These are phyloP conservation scores for Fragilariopsis cylindrus DNA, from an alignment of 108 stramenopile species.

Conservation along the genomic window DNA sequence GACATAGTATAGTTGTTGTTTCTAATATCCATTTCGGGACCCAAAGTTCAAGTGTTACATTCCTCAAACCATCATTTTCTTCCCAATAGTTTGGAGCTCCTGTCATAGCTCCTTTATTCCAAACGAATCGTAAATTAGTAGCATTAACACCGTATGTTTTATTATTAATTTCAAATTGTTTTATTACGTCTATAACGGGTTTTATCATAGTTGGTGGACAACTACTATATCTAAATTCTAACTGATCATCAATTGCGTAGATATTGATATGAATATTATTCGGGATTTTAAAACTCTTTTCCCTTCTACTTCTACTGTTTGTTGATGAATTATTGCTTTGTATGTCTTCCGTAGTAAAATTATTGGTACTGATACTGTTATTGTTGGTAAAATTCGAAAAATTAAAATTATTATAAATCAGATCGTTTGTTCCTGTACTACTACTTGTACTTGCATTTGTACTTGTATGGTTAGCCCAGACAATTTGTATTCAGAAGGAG, in stretches of 20 bases:
- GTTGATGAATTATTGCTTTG: no score
- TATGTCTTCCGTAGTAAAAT: no score
- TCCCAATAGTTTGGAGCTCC: background rate
- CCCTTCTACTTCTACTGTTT: no score
- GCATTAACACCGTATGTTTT: background rate
- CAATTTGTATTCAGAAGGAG: no score
- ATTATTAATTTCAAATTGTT: background rate
- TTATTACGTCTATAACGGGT: background rate
- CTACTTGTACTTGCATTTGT: no score
- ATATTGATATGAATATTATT: constrained; percentile 11
- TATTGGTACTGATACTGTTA: no score
- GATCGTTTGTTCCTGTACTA: no score
- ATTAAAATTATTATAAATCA: no score
- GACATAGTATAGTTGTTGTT: background rate
- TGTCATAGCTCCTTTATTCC: background rate
- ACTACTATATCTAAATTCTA: constrained; percentile 3
- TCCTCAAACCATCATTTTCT: background rate
- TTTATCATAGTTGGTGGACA: background rate
- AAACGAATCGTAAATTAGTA: background rate
- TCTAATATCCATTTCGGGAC: constrained; percentile 8
- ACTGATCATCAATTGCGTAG: constrained; percentile 7
- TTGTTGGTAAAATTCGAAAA: no score
- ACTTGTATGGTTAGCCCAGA: no score
- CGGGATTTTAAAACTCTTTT: background rate
- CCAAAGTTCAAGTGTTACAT: constrained; percentile 11